These are phyloP conservation scores for Pontederia crassipes DNA, from an alignment of 176 grass and related monocot species.

Conservation along the genomic window DNA sequence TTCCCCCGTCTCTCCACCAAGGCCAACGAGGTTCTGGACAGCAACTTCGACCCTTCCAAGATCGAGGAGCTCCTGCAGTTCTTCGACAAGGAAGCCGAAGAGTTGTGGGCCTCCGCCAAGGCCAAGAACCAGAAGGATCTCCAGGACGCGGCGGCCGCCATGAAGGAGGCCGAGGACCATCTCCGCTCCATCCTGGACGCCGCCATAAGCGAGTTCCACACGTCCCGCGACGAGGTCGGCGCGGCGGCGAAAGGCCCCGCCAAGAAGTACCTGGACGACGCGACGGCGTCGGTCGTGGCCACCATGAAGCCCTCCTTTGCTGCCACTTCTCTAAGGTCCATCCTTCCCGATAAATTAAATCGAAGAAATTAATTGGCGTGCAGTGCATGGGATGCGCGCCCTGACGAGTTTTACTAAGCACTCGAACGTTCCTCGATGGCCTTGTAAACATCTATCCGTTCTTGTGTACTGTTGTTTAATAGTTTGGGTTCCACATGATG, in stretches of 20 bases:
- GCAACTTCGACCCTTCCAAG: conserved; percentile 19
- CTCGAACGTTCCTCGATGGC: too few relatives aligned
- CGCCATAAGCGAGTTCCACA: conserved; percentile 20
- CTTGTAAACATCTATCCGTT: too few relatives aligned
- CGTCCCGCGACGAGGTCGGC: conserved; percentile 7
- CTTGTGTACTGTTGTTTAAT: too few relatives aligned
- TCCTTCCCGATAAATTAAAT: not conserved
- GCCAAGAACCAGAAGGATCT: conserved; percentile 13
- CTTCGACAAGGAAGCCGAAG: conserved; percentile 26
- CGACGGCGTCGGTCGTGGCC: conserved; percentile 18
- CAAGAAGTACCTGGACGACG: conserved; percentile 14
- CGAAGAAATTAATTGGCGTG: too few relatives aligned
- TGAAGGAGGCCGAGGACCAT: conserved; percentile 12
- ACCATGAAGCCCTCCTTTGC: conserved; percentile 26
- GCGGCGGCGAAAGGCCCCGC: not conserved
- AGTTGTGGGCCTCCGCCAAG: conserved; percentile 16
- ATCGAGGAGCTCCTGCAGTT: conserved; percentile 29
- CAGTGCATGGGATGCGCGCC: too few relatives aligned
- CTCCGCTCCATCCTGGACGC: conserved; percentile 25
- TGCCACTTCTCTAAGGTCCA: conserved; percentile 4
- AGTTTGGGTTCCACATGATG: too few relatives aligned
- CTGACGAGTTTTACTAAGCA: too few relatives aligned
- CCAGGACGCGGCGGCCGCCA: conserved; percentile 7
- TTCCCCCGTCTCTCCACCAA: conserved; percentile 31
- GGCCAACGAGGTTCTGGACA: conserved; percentile 20